These are phyloP conservation scores for Phycomyces blakesleeanus DNA, from an alignment of 192 early-diverging fungal genomes.

Conservation along the genomic window DNA sequence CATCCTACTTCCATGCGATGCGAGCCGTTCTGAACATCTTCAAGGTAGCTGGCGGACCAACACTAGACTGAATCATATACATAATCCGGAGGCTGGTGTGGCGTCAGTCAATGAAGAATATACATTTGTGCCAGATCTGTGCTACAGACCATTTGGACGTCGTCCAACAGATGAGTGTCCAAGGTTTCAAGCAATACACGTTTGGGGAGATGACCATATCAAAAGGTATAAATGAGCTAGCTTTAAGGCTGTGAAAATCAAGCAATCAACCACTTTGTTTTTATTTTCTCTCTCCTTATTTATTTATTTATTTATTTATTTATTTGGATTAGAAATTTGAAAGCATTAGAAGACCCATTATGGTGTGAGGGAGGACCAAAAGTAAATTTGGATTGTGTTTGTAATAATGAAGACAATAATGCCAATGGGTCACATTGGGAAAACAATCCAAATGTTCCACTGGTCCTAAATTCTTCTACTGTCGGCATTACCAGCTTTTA, in stretches of 20 bases:
- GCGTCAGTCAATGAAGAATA: background rate
- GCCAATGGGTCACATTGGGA: slow-evolving; percentile 10
- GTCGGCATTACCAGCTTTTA: slow-evolving; percentile 11
- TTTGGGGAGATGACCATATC: slow-evolving; percentile 27
- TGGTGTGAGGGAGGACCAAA: no score
- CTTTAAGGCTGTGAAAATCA: no score
- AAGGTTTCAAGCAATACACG: slow-evolving; percentile 20
- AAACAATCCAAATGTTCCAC: background rate
- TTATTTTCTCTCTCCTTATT: background rate
- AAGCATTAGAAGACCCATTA: background rate
- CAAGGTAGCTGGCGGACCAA: slow-evolving; percentile 10
- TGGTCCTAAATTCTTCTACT: slow-evolving; percentile 1
- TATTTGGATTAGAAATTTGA: background rate
- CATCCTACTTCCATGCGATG: background rate
- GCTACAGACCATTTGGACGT: slow-evolving; percentile 5
- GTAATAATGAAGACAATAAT: slow-evolving; percentile 21
- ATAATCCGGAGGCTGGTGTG: slow-evolving; percentile 8
- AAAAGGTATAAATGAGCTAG: slow-evolving; percentile 15
- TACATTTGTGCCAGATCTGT: background rate
- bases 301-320: background rate
- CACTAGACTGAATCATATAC: slow-evolving; percentile 2
- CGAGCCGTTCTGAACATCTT: background rate
- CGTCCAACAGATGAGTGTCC: slow-evolving; percentile 3
- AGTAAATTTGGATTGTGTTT: slow-evolving; percentile 14
- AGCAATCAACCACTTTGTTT: no score